Evolutionary conservation across 2,329 filamentous ascomycete species (phyloP).

Genomic region (Aspergillus floridensis): DNA sequence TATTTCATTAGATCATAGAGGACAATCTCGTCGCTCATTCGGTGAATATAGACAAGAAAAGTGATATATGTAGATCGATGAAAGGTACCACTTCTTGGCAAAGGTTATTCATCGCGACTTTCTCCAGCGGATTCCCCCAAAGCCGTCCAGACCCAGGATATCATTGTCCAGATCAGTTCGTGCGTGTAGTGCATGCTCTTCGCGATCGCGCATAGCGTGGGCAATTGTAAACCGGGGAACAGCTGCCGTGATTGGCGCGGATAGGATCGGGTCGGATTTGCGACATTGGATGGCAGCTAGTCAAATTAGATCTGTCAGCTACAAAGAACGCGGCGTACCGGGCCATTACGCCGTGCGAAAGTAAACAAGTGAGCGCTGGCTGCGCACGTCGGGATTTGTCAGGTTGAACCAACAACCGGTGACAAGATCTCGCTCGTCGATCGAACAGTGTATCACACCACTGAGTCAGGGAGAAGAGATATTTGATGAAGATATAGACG

Average conservation of each 20-base stretch:
- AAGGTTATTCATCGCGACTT: neutral
- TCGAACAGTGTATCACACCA: too few species aligned
- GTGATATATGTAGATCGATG: neutral
- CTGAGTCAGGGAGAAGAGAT: too few species aligned
- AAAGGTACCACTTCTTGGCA: neutral
- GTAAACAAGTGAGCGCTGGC: neutral
- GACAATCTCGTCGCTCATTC: too few species aligned
- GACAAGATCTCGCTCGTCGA: neutral
- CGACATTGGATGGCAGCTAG: neutral
- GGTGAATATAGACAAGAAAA: too few species aligned
- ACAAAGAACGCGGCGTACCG: neutral
- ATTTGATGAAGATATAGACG: too few species aligned
- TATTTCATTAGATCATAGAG: too few species aligned
- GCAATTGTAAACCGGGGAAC: neutral
- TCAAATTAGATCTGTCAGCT: neutral
- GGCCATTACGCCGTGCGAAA: neutral
- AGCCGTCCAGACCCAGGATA: neutral
- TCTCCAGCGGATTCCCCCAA: neutral
- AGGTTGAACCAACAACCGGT: neutral
- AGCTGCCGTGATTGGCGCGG: neutral
- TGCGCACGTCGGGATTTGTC: neutral
- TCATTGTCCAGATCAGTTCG: neutral
- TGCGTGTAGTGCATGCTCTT: neutral
- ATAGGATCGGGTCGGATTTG: constrained; percentile 1
- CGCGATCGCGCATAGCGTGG: neutral